Conservation (phyloP, 768 basidiomycete genomes). For the Cystobasidium ongulense region DNA sequence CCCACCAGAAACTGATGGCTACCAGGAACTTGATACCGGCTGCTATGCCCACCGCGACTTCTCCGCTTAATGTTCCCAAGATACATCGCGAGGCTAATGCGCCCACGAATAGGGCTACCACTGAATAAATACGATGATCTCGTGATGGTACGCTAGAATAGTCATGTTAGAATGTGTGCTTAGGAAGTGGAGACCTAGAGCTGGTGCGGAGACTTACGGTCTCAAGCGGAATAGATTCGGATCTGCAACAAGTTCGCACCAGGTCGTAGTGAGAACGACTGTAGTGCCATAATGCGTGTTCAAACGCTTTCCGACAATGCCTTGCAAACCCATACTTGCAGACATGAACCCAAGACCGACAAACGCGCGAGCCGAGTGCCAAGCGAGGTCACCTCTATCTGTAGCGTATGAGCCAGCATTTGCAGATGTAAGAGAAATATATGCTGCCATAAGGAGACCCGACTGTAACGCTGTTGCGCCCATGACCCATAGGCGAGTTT, state of each 20-base stretch:
- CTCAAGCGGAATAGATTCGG: conserved; percentile 5
- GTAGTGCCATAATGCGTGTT: conserved; percentile 70
- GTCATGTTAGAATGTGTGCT: no score
- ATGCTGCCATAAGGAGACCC: conserved; percentile 64
- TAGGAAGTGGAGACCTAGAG: no score
- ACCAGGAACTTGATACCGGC: conserved; percentile 33
- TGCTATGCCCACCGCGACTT: conserved; percentile 29
- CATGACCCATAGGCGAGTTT: conserved; percentile 67
- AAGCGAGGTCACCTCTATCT: conserved; percentile 46
- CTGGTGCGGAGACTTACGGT: neutral
- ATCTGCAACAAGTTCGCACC: conserved; percentile 28
- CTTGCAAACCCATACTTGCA: conserved; percentile 70
- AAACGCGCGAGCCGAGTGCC: conserved; percentile 61
- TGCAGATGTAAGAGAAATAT: neutral
- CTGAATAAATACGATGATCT: conserved; percentile 42
- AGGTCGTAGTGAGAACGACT: conserved; percentile 62
- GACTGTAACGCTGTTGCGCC: conserved; percentile 65
- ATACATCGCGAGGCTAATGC: conserved; percentile 43
- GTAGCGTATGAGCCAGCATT: conserved; percentile 45
- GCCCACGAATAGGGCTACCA: conserved; percentile 42
- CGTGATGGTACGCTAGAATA: conserved; percentile 39
- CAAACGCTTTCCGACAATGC: conserved; percentile 71
- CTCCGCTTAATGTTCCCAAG: conserved; percentile 38
- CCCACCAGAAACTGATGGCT: conserved; percentile 66
- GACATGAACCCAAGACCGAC: conserved; percentile 71